Evolutionary conservation across 495 filamentous ascomycete genomes (phyloP), one percentile per base, ranked within the genome.

Genomic region (Cercophora scortea): DNA sequence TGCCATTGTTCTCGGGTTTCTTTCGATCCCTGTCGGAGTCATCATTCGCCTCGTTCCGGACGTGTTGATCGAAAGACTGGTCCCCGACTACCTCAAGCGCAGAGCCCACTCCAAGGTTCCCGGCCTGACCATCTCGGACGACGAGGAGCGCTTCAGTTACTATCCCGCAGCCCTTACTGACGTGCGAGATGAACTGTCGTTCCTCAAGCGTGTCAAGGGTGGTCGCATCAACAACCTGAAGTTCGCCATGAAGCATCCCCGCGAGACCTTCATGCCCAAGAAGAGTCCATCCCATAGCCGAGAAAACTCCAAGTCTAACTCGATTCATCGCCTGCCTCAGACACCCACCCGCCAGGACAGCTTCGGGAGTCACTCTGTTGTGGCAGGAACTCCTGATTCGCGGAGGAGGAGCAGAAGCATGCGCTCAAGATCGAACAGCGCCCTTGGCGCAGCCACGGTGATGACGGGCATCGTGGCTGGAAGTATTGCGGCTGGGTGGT

Each of bases 401-500:
- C 79, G 86, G 19, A 83, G 78, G 32, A 80, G 87, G 32, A 74
- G 70, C 47, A 78, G 77, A 49, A 85, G 81, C 56, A 83, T 78
- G 34, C 81, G 90, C 51, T 95, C 90, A 35, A 83, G 90, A 16
- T 94, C 89, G 6, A 95, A 90, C 68, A 94, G 89, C 0, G 83
- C 86, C 2, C 79, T 95, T 45, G 89, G 88, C 9, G 88, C 88
- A 2, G 87, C 89, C 5, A 83, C 88, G 33, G 89, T 90, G 35
- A 87, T 87, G 88, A 85, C 90, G 19, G 90, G 90, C 55, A 82
- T 96, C 45, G 83, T 96, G 51, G 90, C 90, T 36, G 89, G 88
- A 47, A 86, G 85, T 68, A 83, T 96, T 45, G 89, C 81, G 35
- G 79, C 75, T 18, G 89, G 88, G 41, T 95, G 88, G 89, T 94